phyloP scores from a whole-genome alignment of 2,329 filamentous ascomycete genomes.

The Phialocephala sp. region DNA sequence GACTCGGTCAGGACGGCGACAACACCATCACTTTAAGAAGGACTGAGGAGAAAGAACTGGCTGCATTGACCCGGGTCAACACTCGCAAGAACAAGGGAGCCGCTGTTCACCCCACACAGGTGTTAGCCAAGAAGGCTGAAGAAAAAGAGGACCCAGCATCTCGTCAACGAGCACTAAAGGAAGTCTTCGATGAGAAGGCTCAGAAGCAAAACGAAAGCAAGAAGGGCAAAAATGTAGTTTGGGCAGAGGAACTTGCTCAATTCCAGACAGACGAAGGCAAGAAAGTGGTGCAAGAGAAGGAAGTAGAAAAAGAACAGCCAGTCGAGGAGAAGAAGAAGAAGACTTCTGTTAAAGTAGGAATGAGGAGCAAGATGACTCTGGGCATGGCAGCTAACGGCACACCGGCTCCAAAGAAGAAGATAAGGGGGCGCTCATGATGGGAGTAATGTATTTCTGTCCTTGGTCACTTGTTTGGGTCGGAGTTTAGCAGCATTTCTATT shows the following conservation, averaged over 20 bases:
- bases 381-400: slow-evolving; percentile 42
- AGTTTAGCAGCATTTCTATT: not conserved
- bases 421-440: slow-evolving; percentile 18
- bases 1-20: slow-evolving; percentile 41
- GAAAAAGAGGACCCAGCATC: slow-evolving; percentile 48
- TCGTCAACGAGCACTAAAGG: slow-evolving; percentile 44
- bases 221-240: slow-evolving; percentile 39
- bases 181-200: slow-evolving; percentile 43
- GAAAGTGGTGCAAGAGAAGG: slow-evolving; percentile 20
- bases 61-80: slow-evolving; percentile 50
- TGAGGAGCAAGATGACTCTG: slow-evolving; percentile 39
- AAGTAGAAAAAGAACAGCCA: slow-evolving; percentile 25
- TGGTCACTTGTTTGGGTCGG: not conserved
- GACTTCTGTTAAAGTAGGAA: slow-evolving; percentile 34
- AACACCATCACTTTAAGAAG: slow-evolving; percentile 40
- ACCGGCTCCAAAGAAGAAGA: slow-evolving; percentile 40
- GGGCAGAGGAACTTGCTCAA: slow-evolving; percentile 42
- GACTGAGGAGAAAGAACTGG: slow-evolving; percentile 50
- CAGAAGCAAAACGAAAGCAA: slow-evolving; percentile 38
- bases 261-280: slow-evolving; percentile 38
- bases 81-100: slow-evolving; percentile 53
- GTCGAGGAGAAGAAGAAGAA: slow-evolving; percentile 37
- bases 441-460: not conserved
- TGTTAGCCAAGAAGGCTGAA: slow-evolving; percentile 44
- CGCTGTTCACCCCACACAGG: slow-evolving; percentile 43